These are phyloP conservation scores for Aspergillus spinulosporus DNA, from an alignment of 2,329 filamentous ascomycete species.

Conservation along the genomic window DNA sequence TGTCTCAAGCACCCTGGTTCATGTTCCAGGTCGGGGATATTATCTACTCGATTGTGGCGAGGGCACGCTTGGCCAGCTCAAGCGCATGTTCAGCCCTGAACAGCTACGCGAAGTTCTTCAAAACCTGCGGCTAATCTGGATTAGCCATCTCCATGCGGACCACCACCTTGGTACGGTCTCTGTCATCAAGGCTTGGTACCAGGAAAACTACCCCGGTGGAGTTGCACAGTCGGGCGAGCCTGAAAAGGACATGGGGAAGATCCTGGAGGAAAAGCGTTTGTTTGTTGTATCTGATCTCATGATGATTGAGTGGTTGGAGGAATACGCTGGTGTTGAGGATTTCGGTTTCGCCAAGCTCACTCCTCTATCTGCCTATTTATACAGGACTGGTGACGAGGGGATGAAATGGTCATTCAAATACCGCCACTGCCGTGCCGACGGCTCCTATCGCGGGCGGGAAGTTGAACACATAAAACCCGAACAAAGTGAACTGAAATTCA, in stretches of 20 bases:
- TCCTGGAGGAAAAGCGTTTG: conserved; percentile 50
- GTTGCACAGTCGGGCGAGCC: conserved; percentile 43
- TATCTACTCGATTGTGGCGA: conserved; percentile 92
- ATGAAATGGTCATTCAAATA: conserved; percentile 33
- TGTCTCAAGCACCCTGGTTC: conserved; percentile 82
- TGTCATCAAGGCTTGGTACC: conserved; percentile 79
- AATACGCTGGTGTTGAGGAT: conserved; percentile 77
- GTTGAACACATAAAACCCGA: conserved; percentile 12
- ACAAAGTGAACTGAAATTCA: conserved; percentile 30
- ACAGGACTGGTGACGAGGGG: conserved; percentile 14
- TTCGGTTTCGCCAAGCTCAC: conserved; percentile 64
- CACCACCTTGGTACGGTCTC: conserved; percentile 86
- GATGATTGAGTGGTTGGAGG: conserved; percentile 75
- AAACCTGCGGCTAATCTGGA: conserved; percentile 80
- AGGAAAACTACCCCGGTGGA: conserved; percentile 51
- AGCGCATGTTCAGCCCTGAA: conserved; percentile 66
- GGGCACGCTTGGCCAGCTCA: conserved; percentile 84
- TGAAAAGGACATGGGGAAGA: conserved; percentile 37
- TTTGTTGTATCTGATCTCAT: conserved; percentile 67
- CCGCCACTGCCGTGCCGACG: conserved; percentile 30
- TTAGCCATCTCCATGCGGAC: conserved; percentile 94
- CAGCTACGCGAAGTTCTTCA: conserved; percentile 70
- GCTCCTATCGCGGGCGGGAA: conserved; percentile 26
- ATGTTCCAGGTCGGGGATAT: conserved; percentile 80
- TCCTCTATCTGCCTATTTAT: conserved; percentile 47